These are phyloP conservation scores for Eutrema heterophyllum DNA, from an alignment of 345 rosid genomes.

Conservation along the genomic window DNA sequence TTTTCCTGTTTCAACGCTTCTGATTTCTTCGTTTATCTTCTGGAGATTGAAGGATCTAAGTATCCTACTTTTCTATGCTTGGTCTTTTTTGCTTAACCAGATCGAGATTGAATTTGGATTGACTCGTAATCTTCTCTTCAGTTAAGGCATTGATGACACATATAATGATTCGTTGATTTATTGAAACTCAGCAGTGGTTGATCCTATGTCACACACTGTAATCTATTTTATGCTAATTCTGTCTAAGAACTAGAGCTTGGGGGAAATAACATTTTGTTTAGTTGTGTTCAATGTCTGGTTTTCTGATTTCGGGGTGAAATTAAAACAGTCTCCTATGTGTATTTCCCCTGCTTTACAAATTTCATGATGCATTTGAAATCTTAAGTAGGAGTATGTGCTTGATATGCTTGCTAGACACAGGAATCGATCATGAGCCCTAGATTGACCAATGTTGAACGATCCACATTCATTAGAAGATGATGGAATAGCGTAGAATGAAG, in stretches of 20 bases:
- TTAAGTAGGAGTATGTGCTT: slow-evolving; percentile 3
- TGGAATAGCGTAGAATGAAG: not conserved
- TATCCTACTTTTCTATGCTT: not conserved
- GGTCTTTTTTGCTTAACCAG: not conserved
- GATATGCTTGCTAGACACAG: not conserved
- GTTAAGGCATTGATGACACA: not conserved
- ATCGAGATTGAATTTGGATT: not conserved
- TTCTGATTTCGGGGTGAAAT: not conserved
- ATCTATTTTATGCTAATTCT: not conserved
- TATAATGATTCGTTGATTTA: not conserved
- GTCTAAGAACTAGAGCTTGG: not conserved
- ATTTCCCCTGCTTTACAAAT: not conserved
- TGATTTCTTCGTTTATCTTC: not conserved
- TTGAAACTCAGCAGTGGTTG: not conserved
- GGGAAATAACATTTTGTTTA: not conserved
- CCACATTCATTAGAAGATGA: not conserved
- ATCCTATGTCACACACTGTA: not conserved
- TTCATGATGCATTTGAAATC: slow-evolving; percentile 1
- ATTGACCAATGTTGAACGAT: not conserved
- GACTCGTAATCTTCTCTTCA: not conserved
- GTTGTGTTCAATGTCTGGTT: not conserved
- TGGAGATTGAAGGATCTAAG: not conserved
- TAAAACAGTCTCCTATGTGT: not conserved
- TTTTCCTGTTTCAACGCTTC: not conserved
- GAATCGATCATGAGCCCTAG: not conserved